A percentile compares a stretch with the other conserved stretches of the same genome.
Conservation (phyloP, 2,329 filamentous ascomycete species). For the Colletotrichum higginsianum region DNA sequence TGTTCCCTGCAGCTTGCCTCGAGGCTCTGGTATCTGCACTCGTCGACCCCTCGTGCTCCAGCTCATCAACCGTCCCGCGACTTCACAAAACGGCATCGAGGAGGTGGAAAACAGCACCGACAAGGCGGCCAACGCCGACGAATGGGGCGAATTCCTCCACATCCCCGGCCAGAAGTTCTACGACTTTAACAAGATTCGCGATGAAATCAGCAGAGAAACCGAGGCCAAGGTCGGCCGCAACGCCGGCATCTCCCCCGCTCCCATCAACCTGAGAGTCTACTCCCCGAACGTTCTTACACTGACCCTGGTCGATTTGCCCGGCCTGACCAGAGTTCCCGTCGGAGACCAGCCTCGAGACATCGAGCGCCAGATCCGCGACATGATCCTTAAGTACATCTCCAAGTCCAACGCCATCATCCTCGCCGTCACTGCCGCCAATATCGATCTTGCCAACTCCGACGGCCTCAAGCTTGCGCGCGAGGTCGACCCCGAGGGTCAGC, state of each 20-base stretch:
- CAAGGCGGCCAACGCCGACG: constrained; percentile 90
- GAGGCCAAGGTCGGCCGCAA: constrained; percentile 97
- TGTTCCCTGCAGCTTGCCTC: constrained; percentile 79
- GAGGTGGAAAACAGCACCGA: constrained; percentile 79
- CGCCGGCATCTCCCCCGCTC: constrained; percentile 94
- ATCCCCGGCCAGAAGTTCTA: constrained; percentile 97
- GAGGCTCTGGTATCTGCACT: constrained; percentile 97
- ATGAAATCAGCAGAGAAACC: constrained; percentile 97
- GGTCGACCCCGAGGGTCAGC: constrained; percentile 96
- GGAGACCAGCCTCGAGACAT: constrained; percentile 98
- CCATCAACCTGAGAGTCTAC: constrained; percentile 98
- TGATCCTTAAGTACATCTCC: constrained; percentile 98
- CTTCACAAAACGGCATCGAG: constrained; percentile 80
- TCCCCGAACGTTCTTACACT: constrained; percentile 98
- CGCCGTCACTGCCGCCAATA: constrained; percentile 96
- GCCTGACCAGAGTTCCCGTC: constrained; percentile 95
- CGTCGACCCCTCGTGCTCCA: constrained; percentile 96
- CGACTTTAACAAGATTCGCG: constrained; percentile 98
- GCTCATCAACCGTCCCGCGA: constrained; percentile 89
- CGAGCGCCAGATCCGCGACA: constrained; percentile 95
- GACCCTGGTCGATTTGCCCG: constrained; percentile 95
- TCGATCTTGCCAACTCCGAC: constrained; percentile 98
- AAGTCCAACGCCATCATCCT: constrained; percentile 99
- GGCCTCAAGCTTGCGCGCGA: constrained; percentile 96
- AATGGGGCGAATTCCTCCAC: constrained; percentile 99